phyloP scores from a whole-genome alignment of 2,329 filamentous ascomycete genomes.

The Sclerotinia sclerotiorum region DNA sequence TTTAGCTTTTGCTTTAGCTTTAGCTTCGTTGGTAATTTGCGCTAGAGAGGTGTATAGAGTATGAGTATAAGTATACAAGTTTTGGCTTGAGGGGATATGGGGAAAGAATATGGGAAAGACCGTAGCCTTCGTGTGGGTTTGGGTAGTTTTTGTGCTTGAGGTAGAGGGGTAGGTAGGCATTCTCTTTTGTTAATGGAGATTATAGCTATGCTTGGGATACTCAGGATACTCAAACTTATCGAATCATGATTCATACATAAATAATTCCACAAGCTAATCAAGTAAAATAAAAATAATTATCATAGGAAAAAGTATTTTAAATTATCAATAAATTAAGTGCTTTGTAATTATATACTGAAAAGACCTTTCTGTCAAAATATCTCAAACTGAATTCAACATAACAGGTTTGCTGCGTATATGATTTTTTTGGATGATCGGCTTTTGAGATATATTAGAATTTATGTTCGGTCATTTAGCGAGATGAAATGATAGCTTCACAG shows the following conservation, averaged over 20 bases:
- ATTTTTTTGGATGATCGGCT: not conserved
- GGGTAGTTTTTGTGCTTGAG: not conserved
- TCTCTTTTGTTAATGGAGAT: fast-evolving
- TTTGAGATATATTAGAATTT: not conserved
- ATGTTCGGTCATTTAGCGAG: not conserved
- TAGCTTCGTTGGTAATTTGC: too few species aligned
- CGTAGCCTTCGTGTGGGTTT: too few species aligned
- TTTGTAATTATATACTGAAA: not conserved
- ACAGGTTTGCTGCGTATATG: not conserved
- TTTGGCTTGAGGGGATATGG: too few species aligned
- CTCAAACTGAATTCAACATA: not conserved
- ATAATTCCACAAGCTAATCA: not conserved
- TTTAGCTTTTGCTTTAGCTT: too few species aligned
- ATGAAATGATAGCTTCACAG: not conserved
- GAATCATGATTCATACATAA: not conserved
- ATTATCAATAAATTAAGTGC: conserved; percentile 1
- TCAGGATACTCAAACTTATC: not conserved
- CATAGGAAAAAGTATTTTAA: too few species aligned
- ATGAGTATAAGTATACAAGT: too few species aligned
- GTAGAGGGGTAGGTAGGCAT: not conserved
- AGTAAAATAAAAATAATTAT: not conserved
- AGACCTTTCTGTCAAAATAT: not conserved
- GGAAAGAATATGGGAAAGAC: too few species aligned
- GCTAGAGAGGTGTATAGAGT: too few species aligned
- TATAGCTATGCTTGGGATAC: too few species aligned